phyloP scores from a whole-genome alignment of 1,139 yeast genomes.

The Suhomyces terraborum region DNA sequence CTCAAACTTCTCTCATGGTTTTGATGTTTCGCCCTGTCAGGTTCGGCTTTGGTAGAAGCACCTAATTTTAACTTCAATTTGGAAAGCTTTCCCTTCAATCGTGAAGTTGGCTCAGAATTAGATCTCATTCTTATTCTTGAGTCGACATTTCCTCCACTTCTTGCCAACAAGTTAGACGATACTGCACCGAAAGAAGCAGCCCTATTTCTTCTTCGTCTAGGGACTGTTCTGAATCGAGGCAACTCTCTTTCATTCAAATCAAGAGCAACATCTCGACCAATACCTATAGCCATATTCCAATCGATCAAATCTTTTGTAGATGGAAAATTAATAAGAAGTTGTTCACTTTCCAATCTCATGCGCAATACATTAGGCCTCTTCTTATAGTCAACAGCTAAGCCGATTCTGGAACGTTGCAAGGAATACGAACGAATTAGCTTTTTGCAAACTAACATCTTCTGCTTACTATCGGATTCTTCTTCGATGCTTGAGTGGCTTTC shows the following conservation, averaged over 20 bases:
- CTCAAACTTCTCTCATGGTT: conserved; percentile 7
- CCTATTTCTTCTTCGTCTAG: conserved; percentile 53
- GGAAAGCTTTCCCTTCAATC: conserved; percentile 25
- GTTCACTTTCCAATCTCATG: conserved; percentile 68
- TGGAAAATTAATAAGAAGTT: conserved; percentile 58
- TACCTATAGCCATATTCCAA: conserved; percentile 62
- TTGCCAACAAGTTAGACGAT: conserved; percentile 1
- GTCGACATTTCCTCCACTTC: conserved; percentile 3
- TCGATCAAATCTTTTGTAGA: conserved; percentile 59
- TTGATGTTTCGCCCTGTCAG: background rate
- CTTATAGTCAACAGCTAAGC: conserved; percentile 68
- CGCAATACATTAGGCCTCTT: conserved; percentile 62
- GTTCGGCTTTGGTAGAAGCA: conserved; percentile 3
- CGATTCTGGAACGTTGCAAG: conserved; percentile 67
- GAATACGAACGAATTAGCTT: conserved; percentile 51
- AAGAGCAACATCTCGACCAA: conserved; percentile 65
- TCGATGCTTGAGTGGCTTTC: conserved; percentile 11
- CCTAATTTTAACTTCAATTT: conserved; percentile 22
- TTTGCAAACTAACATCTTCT: conserved; percentile 9
- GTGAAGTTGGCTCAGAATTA: conserved; percentile 19
- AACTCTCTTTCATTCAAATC: conserved; percentile 60
- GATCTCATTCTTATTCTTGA: conserved; percentile 20
- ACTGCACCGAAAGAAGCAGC: background rate
- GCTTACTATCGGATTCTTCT: conserved; percentile 12
- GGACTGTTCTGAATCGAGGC: conserved; percentile 74